Conservation (phyloP, 2,329 filamentous ascomycete species). For the Simplicillium aogashimaense region DNA sequence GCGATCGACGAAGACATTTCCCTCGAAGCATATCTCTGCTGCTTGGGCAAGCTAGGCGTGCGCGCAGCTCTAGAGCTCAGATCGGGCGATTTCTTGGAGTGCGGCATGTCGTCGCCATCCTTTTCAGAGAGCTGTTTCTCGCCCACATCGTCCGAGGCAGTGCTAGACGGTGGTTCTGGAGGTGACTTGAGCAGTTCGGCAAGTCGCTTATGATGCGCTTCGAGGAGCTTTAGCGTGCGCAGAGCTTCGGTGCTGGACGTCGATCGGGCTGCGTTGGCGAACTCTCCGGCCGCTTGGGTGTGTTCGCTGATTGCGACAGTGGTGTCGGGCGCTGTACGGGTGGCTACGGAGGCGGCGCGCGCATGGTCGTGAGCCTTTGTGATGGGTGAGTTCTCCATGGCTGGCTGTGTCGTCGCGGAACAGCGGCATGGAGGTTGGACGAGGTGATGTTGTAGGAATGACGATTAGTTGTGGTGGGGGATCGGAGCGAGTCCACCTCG, state of each 20-base stretch:
- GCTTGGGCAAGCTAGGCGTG: conserved; percentile 22
- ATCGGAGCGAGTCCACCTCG: too few species aligned
- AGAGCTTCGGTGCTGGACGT: conserved; percentile 65
- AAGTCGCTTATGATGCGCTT: conserved; percentile 77
- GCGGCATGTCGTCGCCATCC: conserved; percentile 7
- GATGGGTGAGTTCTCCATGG: conserved; percentile 28
- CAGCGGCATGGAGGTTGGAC: too few species aligned
- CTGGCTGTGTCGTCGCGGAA: not conserved
- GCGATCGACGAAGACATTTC: conserved; percentile 76
- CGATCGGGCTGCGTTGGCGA: conserved; percentile 67
- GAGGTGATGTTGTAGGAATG: too few species aligned
- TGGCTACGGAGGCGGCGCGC: conserved; percentile 70
- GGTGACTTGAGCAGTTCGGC: conserved; percentile 72
- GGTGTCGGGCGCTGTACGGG: conserved; percentile 64
- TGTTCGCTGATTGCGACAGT: conserved; percentile 81
- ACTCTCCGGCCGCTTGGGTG: conserved; percentile 78
- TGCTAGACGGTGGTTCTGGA: conserved; percentile 29
- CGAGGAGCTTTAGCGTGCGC: conserved; percentile 73
- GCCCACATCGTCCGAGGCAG: conserved; percentile 11
- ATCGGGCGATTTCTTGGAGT: conserved; percentile 7
- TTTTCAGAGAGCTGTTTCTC: conserved; percentile 19
- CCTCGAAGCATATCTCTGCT: conserved; percentile 47
- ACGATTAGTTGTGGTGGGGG: too few species aligned
- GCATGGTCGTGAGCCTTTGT: conserved; percentile 79
- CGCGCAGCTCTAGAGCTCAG: conserved; percentile 12